Percentiles rank a stretch among this genome's conserved stretches.
Evolutionary conservation across 139 green algal genomes (phyloP).

Genomic region (Mesotaenium endlicherianum): DNA sequence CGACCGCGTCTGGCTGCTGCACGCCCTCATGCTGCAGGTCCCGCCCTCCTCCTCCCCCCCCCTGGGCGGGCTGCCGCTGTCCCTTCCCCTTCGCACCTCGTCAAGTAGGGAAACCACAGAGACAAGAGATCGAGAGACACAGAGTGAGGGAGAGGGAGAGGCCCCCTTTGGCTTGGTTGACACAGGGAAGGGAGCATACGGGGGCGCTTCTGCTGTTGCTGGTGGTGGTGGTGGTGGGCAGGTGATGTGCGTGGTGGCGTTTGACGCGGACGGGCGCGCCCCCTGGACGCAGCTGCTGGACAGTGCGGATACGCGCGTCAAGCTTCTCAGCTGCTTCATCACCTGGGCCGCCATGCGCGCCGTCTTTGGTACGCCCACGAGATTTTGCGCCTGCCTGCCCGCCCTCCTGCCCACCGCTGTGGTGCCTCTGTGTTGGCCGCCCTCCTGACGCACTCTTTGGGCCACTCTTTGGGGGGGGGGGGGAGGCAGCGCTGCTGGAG

Average conservation of each 20-base stretch:
- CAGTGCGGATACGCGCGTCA: not conserved
- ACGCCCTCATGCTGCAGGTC: constrained; percentile 29
- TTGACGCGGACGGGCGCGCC: not conserved
- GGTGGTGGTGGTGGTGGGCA: too few relatives aligned
- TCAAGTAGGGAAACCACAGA: too few relatives aligned
- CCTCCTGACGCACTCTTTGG: too few relatives aligned
- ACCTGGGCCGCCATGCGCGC: constrained; percentile 12
- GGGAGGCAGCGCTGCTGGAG: not conserved
- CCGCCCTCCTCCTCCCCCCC: too few relatives aligned
- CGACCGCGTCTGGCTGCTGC: constrained; percentile 38
- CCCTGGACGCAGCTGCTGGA: not conserved
- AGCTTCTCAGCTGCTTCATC: constrained; percentile 39
- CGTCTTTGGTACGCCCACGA: constrained; percentile 3
- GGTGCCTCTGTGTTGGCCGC: not conserved
- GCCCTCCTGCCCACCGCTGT: not conserved
- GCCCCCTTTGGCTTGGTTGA: too few relatives aligned
- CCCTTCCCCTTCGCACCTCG: too few relatives aligned
- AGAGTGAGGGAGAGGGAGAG: too few relatives aligned
- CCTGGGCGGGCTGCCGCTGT: too few relatives aligned
- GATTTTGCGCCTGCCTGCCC: not conserved
- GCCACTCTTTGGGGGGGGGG: too few relatives aligned
- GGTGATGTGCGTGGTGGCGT: not conserved
- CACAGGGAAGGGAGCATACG: too few relatives aligned
- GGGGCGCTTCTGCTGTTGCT: too few relatives aligned
- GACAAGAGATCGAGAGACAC: too few relatives aligned